These are phyloP conservation scores for Cystofilobasidium capitatum DNA, from an alignment of 768 basidiomycete genomes.

Conservation along the genomic window DNA sequence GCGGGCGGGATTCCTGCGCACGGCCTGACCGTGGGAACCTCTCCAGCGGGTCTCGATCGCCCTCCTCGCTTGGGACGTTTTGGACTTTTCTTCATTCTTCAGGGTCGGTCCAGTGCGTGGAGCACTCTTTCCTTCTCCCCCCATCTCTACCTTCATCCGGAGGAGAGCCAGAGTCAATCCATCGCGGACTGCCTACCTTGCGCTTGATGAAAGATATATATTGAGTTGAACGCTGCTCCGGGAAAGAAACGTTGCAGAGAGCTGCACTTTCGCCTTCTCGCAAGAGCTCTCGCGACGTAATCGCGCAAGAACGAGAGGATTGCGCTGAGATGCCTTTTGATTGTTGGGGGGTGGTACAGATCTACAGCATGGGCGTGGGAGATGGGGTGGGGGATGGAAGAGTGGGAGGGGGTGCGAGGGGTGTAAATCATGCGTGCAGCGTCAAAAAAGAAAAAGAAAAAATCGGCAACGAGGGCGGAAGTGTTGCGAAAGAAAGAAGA, in stretches of 20 bases:
- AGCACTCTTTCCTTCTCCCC: no score
- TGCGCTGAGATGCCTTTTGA: slow-evolving; percentile 6
- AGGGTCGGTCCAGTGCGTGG: no score
- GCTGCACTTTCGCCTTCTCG: no score
- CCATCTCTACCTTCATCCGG: no score
- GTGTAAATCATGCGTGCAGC: slow-evolving; percentile 31
- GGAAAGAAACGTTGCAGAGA: no score
- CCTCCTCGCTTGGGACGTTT: no score
- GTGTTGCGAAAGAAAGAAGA: slow-evolving; percentile 8
- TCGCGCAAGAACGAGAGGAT: not conserved
- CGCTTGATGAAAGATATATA: no score
- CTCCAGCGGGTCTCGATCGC: no score
- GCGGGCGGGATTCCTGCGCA: not conserved
- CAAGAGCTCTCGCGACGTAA: not conserved
- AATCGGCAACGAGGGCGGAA: slow-evolving; percentile 28
- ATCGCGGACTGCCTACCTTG: no score
- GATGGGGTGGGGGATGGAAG: not conserved
- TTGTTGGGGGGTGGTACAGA: not conserved
- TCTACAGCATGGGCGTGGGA: not conserved
- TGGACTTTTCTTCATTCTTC: no score
- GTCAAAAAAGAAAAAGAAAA: slow-evolving; percentile 35
- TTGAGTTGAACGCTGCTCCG: no score
- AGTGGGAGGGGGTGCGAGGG: not conserved
- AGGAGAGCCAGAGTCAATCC: no score
- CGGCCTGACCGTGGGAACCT: not conserved